Base-by-base conservation (phyloP, 805 yeast species). In the Zygosaccharomyces gambellarensis region DNA sequence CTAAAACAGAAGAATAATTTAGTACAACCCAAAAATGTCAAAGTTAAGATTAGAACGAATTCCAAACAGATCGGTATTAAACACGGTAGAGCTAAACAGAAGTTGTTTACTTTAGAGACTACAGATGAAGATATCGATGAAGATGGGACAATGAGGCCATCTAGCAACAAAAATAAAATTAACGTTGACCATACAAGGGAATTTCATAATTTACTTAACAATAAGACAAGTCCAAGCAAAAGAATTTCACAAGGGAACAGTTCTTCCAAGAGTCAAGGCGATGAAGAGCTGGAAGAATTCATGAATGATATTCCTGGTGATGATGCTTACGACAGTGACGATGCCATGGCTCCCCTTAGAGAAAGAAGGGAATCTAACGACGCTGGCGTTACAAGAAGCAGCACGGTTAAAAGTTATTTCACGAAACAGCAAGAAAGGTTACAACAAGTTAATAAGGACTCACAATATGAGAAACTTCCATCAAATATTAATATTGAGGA, bases 301-400 rank as follows among this genome's bases (percentile, higher is more conserved):
- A 34, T 68, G 31, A 53, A 62, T 14, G 63, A 60, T 11, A 60
- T 68, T 21, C 72, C 72, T 1, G 72, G 72, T 22, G 69, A 67
- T 51, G 71, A 68, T 28, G 71, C 70, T 0, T 68, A 68, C 36
- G 60, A 64, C 46, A 63, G 69, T 46, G 71, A 68, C 40, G 69
- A 63, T 43, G 51, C 56, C 12, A 56, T 65, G 62, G 67, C 67
- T 10, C 70, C 68, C 19, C 43, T 62, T 22, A 52, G 69, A 36
- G 68, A 64, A 46, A 53, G 47, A 43, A 52, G 46, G 11, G 47
- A 45, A 4, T 32, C 36, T 10, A 51, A 28, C 11, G 27, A 28
- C 14, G 12, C 45, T 9, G 43, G 23, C 11, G 48, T 59, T 1
- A 38, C 62, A 9, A 59, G 72, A 52, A 55, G 59, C 36, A 60